Base-by-base conservation (phyloP, 129 eudicot species). In the Deinandra increscens region DNA sequence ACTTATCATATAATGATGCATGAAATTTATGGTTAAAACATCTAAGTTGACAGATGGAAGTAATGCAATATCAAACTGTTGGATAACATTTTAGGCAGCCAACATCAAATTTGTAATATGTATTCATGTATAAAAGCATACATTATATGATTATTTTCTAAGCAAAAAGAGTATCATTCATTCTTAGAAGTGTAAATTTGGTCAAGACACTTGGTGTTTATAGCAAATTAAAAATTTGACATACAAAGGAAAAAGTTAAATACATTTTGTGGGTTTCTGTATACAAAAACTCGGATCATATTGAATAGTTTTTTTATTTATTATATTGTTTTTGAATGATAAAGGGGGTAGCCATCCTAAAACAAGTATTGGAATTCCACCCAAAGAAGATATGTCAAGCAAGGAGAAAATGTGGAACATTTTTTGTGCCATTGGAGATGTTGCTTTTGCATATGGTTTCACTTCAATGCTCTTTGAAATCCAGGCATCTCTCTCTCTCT, bases 391-490 rank as follows among this genome's bases (percentile, higher is more conserved):
- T 33, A 10, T 83, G 15, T 65, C 96, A 44, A 66, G 71, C 9
- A 60, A 39, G 33, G 71, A 85, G 3, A 88, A 88, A 63, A 50
- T 85, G 72, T 85, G 88, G 86, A 81, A 59, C 50, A 53, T 53
- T 46, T 80, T 84, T 69, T 69, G 82, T 61, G 95, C 86, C 62
- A 34, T 84, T 13, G 95, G 95, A 72, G 70, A 88, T 72, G 81
- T 85, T 71, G 95, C 88, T 9, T 88, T 88, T 79, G 86, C 95
- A 23, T 85, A n/a, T 68, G 66, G 86, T 11, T 88, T 78, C 59
- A 80, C 86, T 8, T 43, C 48, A 20, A 78, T 88, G 36, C 95
- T 88, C 18, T 51, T 81, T 13, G 88, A 88, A 63, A 62, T 79
- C 50, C 74, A 83, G 76, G 76, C 46, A 43, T 56, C 9, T 48